Percentiles rank a stretch among this genome's conserved stretches.
These are phyloP conservation scores for Beauveria scarabaeidicola DNA, from an alignment of 2,329 filamentous ascomycete genomes.

Conservation along the genomic window DNA sequence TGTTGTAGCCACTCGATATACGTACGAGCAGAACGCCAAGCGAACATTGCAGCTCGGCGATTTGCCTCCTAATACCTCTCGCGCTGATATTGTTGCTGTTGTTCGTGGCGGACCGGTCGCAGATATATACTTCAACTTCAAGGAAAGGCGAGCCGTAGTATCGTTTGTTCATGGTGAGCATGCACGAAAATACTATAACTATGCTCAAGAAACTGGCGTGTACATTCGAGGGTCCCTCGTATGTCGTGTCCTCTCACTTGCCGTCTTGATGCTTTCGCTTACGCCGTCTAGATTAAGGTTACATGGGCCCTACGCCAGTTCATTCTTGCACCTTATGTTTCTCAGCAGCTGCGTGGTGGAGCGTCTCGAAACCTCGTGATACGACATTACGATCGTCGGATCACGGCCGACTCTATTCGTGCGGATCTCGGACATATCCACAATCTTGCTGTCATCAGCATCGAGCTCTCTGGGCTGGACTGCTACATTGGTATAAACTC, in stretches of 20 bases:
- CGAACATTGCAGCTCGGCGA: constrained; percentile 57
- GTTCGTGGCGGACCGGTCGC: constrained; percentile 64
- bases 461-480: constrained; percentile 50
- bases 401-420: constrained; percentile 58
- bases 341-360: constrained; percentile 54
- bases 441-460: constrained; percentile 61
- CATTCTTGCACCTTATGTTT: constrained; percentile 52
- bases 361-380: constrained; percentile 70
- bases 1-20: constrained; percentile 9
- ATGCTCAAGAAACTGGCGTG: constrained; percentile 56
- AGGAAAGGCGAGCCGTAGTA: constrained; percentile 54
- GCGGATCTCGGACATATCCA: constrained; percentile 76
- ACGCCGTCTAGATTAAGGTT: constrained; percentile 49
- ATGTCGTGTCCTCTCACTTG: background rate
- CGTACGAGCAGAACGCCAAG: constrained; percentile 29
- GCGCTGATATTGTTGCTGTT: constrained; percentile 55
- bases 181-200: constrained; percentile 55
- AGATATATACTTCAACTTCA: constrained; percentile 54
- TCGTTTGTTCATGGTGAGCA: constrained; percentile 60
- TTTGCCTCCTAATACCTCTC: constrained; percentile 52
- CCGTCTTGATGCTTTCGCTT: background rate
- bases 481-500: constrained; percentile 70
- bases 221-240: constrained; percentile 47
- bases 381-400: constrained; percentile 43
- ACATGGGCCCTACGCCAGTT: constrained; percentile 67